Evolutionary conservation across 441 rosid genomes (phyloP).

Genomic region (Manihot esculenta): DNA sequence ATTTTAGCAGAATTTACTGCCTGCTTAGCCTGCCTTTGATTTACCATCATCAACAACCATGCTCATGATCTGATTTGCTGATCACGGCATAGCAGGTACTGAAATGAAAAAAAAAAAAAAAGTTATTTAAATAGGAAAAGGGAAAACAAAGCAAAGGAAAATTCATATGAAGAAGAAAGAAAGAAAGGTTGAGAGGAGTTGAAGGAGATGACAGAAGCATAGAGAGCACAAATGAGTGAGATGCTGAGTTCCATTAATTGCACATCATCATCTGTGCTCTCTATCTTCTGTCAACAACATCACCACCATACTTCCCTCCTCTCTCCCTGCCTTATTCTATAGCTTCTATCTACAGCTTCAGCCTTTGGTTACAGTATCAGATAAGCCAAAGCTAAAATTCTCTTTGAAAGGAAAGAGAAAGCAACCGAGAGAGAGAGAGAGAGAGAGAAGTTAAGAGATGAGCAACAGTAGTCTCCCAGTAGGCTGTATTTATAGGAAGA

Average conservation of each 20-base stretch:
- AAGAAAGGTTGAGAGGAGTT: slow-evolving; percentile 17
- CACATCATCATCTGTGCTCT: slow-evolving; percentile 87
- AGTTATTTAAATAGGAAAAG: no score
- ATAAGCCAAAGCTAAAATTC: background rate
- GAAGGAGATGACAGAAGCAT: slow-evolving; percentile 83
- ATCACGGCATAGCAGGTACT: no score
- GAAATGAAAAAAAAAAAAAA: no score
- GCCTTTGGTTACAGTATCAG: background rate
- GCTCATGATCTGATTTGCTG: no score
- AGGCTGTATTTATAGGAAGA: background rate
- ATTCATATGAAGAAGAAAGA: no score
- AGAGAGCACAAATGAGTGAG: slow-evolving; percentile 85
- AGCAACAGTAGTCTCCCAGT: slow-evolving; percentile 5
- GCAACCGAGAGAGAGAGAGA: slow-evolving; percentile 3
- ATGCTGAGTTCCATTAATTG: slow-evolving; percentile 35
- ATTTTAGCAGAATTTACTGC: no score
- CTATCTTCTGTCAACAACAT: slow-evolving; percentile 93
- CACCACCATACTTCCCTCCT: slow-evolving; percentile 27
- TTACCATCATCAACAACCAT: background rate
- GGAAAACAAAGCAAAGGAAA: no score
- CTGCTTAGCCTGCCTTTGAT: background rate
- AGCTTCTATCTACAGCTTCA: background rate
- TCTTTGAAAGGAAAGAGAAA: slow-evolving; percentile 26
- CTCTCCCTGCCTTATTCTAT: background rate
- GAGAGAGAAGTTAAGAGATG: slow-evolving; percentile 15